These are phyloP conservation scores for Phialophora chinensis DNA, from an alignment of 2,329 filamentous ascomycete species.

Conservation along the genomic window DNA sequence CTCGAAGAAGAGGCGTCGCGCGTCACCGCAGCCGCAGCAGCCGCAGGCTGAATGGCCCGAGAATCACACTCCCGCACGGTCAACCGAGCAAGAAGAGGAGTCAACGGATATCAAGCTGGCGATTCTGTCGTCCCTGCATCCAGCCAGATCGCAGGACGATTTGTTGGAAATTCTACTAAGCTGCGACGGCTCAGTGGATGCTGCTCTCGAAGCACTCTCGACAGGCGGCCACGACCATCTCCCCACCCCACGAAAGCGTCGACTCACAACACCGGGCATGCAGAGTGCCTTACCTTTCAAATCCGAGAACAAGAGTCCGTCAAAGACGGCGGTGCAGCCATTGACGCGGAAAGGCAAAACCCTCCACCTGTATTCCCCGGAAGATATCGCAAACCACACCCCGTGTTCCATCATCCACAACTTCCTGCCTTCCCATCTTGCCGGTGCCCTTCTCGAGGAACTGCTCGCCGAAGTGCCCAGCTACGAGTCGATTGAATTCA, in stretches of 20 bases:
- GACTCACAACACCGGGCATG: constrained; percentile 52
- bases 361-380: constrained; percentile 79
- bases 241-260: constrained; percentile 45
- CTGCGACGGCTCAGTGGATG: constrained; percentile 75
- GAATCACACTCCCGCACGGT: constrained; percentile 1
- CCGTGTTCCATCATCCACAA: constrained; percentile 93
- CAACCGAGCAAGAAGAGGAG: constrained; percentile 63
- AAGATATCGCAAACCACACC: constrained; percentile 80
- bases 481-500: constrained; percentile 75
- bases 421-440: constrained; percentile 75
- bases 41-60: constrained; percentile 13
- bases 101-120: constrained; percentile 90
- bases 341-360: constrained; percentile 80
- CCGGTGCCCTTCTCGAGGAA: constrained; percentile 75
- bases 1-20: constrained; percentile 45
- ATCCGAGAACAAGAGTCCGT: constrained; percentile 34
- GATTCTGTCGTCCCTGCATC: constrained; percentile 77
- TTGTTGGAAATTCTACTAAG: constrained; percentile 80
- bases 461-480: constrained; percentile 74
- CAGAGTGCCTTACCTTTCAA: constrained; percentile 66
- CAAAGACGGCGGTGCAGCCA: constrained; percentile 47
- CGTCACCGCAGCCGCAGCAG: constrained; percentile 25
- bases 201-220: constrained; percentile 64
- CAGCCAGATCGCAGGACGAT: constrained; percentile 65
- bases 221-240: constrained; percentile 28